Conservation (phyloP, 202 grass and related monocot genomes). For the Panicum virgatum region DNA sequence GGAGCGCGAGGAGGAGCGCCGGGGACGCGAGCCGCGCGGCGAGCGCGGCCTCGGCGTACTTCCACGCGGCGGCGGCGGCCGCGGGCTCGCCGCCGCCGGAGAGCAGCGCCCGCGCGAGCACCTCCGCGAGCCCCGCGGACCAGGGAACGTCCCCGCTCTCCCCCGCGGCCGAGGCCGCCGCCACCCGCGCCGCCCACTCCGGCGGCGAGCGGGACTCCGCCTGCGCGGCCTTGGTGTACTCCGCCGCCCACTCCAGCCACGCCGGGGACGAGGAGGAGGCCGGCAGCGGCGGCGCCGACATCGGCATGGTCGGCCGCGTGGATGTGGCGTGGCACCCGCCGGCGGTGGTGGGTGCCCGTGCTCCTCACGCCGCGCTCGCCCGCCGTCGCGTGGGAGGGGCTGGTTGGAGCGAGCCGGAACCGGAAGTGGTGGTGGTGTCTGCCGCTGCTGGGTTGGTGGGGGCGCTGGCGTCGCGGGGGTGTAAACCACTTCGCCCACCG, state of each 20-base stretch:
- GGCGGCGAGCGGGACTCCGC: conserved; percentile 46
- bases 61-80: conserved; percentile 49
- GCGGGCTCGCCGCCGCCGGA: neutral
- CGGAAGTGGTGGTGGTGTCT: neutral
- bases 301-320: neutral
- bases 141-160: conserved; percentile 29
- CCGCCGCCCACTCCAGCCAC: conserved; percentile 52
- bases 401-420: neutral
- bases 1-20: conserved; percentile 73
- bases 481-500: conserved; percentile 38
- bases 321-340: neutral
- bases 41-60: conserved; percentile 87
- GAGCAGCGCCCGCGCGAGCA: conserved; percentile 57
- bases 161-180: conserved; percentile 19
- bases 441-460: neutral
- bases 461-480: conserved; percentile 21
- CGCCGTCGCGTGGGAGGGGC: neutral
- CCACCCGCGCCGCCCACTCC: conserved; percentile 54
- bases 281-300: neutral
- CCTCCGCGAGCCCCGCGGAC: conserved; percentile 62
- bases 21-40: conserved; percentile 68
- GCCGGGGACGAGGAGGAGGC: neutral
- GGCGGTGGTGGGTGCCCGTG: neutral
- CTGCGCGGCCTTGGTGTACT: conserved; percentile 69
- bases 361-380: neutral